These are phyloP conservation scores for Lachnellula occidentalis DNA, from an alignment of 2,329 filamentous ascomycete species.

Conservation along the genomic window DNA sequence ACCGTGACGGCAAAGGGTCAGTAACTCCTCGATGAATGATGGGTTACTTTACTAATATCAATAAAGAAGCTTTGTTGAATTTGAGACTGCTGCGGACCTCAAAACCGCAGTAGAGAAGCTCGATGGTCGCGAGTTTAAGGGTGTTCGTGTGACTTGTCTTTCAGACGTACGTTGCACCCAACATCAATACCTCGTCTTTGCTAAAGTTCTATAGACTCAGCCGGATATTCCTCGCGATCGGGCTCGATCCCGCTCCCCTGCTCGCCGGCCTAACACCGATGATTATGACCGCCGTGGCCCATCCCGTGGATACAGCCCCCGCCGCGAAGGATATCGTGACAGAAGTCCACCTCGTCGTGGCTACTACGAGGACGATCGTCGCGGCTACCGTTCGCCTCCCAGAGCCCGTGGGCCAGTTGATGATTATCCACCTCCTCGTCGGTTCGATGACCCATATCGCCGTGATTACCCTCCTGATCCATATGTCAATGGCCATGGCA, in stretches of 20 bases:
- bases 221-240: constrained; percentile 65
- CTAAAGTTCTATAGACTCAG: constrained; percentile 55
- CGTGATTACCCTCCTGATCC: constrained; percentile 58
- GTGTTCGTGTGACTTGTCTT: constrained; percentile 75
- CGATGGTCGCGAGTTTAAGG: constrained; percentile 89
- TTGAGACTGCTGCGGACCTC: constrained; percentile 86
- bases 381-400: constrained; percentile 74
- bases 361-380: constrained; percentile 77
- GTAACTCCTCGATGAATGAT: constrained; percentile 32
- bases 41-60: constrained; percentile 12
- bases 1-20: constrained; percentile 88
- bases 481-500: constrained; percentile 49
- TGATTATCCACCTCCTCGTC: constrained; percentile 67
- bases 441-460: constrained; percentile 75
- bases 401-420: constrained; percentile 66
- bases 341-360: constrained; percentile 75
- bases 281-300: constrained; percentile 82
- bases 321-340: constrained; percentile 77
- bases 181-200: constrained; percentile 20
- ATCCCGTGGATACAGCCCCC: constrained; percentile 79
- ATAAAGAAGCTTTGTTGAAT: constrained; percentile 80
- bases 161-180: constrained; percentile 63
- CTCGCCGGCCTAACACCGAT: constrained; percentile 66
- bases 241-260: constrained; percentile 75
- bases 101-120: constrained; percentile 92